Conservation (phyloP, 805 yeast species). For the Brettanomyces anomalus region DNA sequence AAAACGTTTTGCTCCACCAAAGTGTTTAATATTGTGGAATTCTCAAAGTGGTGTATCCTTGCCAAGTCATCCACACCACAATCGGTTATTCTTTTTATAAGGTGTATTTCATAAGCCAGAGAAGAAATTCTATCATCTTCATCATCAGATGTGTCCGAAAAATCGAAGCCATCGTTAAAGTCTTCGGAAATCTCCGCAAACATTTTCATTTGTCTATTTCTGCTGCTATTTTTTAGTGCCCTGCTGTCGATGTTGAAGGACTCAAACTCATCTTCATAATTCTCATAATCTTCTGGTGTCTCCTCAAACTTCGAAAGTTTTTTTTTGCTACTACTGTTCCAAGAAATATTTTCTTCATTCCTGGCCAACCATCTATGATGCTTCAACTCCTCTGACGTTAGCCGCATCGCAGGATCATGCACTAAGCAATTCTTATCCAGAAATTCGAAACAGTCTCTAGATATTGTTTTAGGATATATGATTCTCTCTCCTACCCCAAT, state of each 20-base stretch:
- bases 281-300: constrained; percentile 10
- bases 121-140: not conserved
- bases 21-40: constrained; percentile 6
- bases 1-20: not conserved
- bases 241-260: constrained; percentile 4
- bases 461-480: constrained; percentile 42
- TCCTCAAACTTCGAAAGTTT: constrained; percentile 11
- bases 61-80: not conserved
- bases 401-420: constrained; percentile 53
- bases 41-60: constrained; percentile 5
- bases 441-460: constrained; percentile 29
- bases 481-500: constrained; percentile 71
- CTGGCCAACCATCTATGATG: constrained; percentile 51
- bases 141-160: constrained; percentile 1
- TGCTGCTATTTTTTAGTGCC: not conserved
- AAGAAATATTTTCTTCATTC: not conserved
- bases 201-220: constrained; percentile 10
- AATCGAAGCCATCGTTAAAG: constrained; percentile 13
- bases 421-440: constrained; percentile 63
- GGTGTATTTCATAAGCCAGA: constrained; percentile 4
- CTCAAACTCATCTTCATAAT: constrained; percentile 14
- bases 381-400: constrained; percentile 44
- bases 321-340: not conserved
- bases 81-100: constrained; percentile 2
- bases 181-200: constrained; percentile 14